Evolutionary conservation across 106 monocot species (phyloP).

Genomic region (Dendrobium nobile): DNA sequence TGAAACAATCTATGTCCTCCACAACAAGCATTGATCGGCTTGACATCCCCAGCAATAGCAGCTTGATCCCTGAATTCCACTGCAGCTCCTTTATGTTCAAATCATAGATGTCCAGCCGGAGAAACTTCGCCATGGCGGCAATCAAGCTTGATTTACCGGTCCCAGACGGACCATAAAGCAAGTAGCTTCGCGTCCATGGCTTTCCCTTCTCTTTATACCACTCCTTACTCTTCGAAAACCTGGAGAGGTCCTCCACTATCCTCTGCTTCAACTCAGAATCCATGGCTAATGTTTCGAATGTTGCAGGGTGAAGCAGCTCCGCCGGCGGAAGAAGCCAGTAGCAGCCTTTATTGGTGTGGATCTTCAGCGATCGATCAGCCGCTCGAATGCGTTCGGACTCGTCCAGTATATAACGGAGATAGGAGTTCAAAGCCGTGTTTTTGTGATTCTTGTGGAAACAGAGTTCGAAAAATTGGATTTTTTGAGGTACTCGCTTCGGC

Average conservation of each 20-base stretch:
- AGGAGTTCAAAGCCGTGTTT: background rate
- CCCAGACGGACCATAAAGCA: background rate
- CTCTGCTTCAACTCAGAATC: constrained; percentile 5
- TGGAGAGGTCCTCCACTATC: background rate
- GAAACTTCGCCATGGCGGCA: background rate
- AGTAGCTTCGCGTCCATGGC: background rate
- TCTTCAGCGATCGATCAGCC: background rate
- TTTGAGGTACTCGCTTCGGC: too few relatives aligned
- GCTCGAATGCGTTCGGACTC: background rate
- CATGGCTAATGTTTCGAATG: constrained; percentile 37
- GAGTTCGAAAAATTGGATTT: background rate
- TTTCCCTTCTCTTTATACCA: background rate
- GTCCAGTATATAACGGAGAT: background rate
- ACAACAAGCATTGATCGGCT: background rate
- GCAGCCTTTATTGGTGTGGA: too few relatives aligned
- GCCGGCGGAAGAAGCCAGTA: background rate
- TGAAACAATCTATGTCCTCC: background rate
- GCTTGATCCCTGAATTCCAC: background rate
- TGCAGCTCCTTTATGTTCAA: background rate
- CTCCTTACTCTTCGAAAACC: background rate
- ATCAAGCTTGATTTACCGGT: too few relatives aligned
- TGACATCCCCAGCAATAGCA: background rate
- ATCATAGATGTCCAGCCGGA: background rate
- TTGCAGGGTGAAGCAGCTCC: constrained; percentile 27
- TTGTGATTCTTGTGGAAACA: background rate